Percentiles rank a stretch among this genome's conserved stretches.
Evolutionary conservation across 1,284 basidiomycete species (phyloP).

Genomic region (Apiotrichum akiyoshidainum): DNA sequence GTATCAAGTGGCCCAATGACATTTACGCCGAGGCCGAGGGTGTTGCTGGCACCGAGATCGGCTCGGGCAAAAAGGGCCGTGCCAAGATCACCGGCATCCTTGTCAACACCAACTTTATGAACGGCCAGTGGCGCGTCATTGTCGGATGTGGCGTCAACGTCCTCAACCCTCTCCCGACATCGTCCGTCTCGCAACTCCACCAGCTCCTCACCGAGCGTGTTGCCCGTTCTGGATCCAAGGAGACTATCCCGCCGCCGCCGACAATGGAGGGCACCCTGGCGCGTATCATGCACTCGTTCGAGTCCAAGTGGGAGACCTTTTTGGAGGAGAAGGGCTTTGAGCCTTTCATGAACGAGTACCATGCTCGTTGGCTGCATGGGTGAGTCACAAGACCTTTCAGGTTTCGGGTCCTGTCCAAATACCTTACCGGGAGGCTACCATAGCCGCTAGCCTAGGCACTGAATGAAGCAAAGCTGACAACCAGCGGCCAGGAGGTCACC

Average conservation of each 20-base stretch:
- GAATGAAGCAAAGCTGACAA: background rate
- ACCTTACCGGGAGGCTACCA: too few species aligned
- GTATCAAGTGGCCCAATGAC: constrained; percentile 98
- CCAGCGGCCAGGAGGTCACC: constrained; percentile 77
- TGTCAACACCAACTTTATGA: constrained; percentile 79
- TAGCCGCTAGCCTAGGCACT: too few species aligned
- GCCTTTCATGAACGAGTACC: constrained; percentile 74
- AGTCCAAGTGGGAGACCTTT: constrained; percentile 72
- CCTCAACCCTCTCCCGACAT: constrained; percentile 76
- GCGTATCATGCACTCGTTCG: constrained; percentile 72
- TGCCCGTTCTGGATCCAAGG: constrained; percentile 16
- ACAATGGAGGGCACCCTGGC: constrained; percentile 74
- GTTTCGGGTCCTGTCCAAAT: background rate
- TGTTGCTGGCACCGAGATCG: constrained; percentile 42
- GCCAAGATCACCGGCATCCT: constrained; percentile 85
- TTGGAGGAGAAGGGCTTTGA: constrained; percentile 64
- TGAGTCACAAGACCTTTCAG: too few species aligned
- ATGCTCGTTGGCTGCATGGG: constrained; percentile 82
- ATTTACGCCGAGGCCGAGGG: constrained; percentile 66
- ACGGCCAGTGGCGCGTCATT: constrained; percentile 69
- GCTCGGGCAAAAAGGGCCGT: constrained; percentile 52
- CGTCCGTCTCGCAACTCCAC: constrained; percentile 70
- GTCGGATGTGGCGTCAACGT: constrained; percentile 90
- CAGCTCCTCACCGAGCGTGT: constrained; percentile 32
- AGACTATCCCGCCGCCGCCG: constrained; percentile 51